Conservation (phyloP, 208 protist genomes). For the Naegleria lovaniensis region DNA sequence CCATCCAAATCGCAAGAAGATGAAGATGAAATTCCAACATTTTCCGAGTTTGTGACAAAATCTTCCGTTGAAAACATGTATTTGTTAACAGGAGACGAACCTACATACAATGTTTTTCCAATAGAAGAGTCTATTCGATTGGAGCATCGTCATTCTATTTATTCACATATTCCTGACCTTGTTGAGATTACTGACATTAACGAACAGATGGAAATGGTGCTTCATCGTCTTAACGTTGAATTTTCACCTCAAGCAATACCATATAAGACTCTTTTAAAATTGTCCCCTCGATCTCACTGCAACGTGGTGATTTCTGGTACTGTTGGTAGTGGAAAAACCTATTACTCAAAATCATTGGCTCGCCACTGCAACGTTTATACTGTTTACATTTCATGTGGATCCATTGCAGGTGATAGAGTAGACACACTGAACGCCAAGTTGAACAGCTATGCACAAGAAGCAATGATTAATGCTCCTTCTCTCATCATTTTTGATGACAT, state of each 20-base stretch:
- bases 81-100: background rate
- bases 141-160: background rate
- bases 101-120: background rate
- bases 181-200: background rate
- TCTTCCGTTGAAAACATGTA: background rate
- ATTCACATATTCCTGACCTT: background rate
- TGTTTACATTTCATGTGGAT: background rate
- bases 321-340: background rate
- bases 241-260: background rate
- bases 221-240: background rate
- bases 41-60: background rate
- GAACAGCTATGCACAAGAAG: background rate
- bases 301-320: background rate
- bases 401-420: background rate
- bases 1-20: background rate
- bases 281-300: background rate
- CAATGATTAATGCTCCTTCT: background rate
- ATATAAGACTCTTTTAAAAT: background rate
- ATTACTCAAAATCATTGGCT: background rate
- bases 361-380: background rate
- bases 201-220: background rate
- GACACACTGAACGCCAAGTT: background rate
- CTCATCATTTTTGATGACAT: conserved; percentile 27
- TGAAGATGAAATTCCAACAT: background rate
- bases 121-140: background rate